Conservation (phyloP, 352 stramenopile genomes). For the Phytopythium chamaehyphon region DNA sequence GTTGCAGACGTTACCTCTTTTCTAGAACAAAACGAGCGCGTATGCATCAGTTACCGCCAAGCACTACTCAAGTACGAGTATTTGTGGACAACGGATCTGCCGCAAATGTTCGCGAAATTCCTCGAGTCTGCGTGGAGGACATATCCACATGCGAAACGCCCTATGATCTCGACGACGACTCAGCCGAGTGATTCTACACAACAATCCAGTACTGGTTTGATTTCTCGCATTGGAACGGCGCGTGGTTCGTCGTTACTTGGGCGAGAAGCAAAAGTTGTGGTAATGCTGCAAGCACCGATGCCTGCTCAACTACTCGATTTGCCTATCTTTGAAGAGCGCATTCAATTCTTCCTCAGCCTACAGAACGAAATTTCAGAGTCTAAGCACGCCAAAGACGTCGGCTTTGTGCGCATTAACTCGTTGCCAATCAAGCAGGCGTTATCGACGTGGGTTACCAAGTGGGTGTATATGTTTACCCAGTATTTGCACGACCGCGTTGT, state of each 20-base stretch:
- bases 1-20: conserved; percentile 81
- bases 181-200: background rate
- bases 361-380: conserved; percentile 90
- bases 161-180: background rate
- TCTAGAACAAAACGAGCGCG: conserved; percentile 73
- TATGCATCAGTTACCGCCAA: conserved; percentile 48
- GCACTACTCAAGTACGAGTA: conserved; percentile 91
- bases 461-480: conserved; percentile 93
- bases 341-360: conserved; percentile 82
- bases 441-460: conserved; percentile 93
- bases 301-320: conserved; percentile 75
- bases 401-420: conserved; percentile 91
- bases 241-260: background rate
- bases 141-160: conserved; percentile 21
- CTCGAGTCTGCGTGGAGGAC: conserved; percentile 59
- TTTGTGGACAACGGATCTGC: conserved; percentile 88
- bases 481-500: conserved; percentile 90
- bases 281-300: conserved; percentile 43
- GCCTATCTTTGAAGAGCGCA: conserved; percentile 87
- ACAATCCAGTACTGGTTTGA: background rate
- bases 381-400: conserved; percentile 83
- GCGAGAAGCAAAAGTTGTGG: background rate
- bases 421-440: conserved; percentile 94
- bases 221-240: background rate
- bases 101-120: conserved; percentile 87